Evolutionary conservation across 2,329 filamentous ascomycete species (phyloP).

Genomic region (Remersonia thermophila): DNA sequence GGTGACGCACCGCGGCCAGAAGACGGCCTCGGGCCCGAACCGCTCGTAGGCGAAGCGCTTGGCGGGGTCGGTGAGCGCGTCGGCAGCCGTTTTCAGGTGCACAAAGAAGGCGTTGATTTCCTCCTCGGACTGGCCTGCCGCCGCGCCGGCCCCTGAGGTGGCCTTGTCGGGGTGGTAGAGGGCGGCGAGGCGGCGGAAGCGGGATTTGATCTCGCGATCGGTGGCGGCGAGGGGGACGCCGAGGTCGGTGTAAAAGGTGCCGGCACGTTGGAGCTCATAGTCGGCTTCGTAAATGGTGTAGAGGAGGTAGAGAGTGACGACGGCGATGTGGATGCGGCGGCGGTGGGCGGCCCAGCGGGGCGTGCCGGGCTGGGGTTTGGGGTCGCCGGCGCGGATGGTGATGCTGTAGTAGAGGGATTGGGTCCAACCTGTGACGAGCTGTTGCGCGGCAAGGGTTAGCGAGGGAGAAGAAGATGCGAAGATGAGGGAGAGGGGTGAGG

Average conservation of each 20-base stretch:
- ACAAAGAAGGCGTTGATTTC: constrained; percentile 50
- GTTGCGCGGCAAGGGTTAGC: constrained; percentile 4
- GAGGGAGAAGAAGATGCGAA: neutral
- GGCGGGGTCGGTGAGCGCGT: constrained; percentile 65
- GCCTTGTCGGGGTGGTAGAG: constrained; percentile 79
- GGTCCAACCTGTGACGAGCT: constrained; percentile 67
- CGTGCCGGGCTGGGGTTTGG: constrained; percentile 59
- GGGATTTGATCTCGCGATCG: constrained; percentile 69
- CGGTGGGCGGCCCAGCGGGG: constrained; percentile 61
- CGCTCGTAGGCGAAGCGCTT: constrained; percentile 81
- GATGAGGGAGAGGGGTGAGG: constrained; percentile 2
- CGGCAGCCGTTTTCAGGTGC: constrained; percentile 69
- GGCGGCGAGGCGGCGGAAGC: constrained; percentile 65
- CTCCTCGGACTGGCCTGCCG: constrained; percentile 21
- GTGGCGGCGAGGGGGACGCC: constrained; percentile 55
- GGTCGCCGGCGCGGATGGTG: constrained; percentile 79
- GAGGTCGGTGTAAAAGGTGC: constrained; percentile 71
- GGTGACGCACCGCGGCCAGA: constrained; percentile 45
- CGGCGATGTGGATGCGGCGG: constrained; percentile 68
- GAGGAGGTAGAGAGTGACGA: constrained; percentile 71
- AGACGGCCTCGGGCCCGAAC: constrained; percentile 61
- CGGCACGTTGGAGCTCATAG: constrained; percentile 57
- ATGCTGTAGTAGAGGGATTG: constrained; percentile 79
- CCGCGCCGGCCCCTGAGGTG: neutral
- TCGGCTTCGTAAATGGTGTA: constrained; percentile 93